Conservation (phyloP, 202 grass and related monocot species). For the Cymbopogon flexuosus region DNA sequence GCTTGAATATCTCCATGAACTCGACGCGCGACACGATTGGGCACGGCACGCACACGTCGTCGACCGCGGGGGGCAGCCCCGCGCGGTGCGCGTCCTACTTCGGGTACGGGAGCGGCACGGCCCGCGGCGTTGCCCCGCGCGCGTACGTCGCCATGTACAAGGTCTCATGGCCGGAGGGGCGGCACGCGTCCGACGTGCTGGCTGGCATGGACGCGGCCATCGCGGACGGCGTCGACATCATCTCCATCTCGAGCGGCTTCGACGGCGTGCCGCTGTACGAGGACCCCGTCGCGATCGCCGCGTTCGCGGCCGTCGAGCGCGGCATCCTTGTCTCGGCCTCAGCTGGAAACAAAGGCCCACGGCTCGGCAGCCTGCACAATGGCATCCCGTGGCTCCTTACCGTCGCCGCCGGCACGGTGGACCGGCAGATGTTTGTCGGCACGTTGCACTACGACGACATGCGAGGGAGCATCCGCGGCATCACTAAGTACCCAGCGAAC, state of each 20-base stretch:
- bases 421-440: constrained; percentile 51
- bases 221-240: constrained; percentile 57
- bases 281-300: constrained; percentile 62
- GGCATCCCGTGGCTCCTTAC: constrained; percentile 71
- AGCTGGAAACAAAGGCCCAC: constrained; percentile 44
- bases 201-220: constrained; percentile 66
- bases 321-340: constrained; percentile 74
- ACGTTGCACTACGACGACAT: constrained; percentile 35
- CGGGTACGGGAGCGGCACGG: constrained; percentile 46
- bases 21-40: constrained; percentile 60
- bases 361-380: constrained; percentile 43
- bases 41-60: constrained; percentile 86
- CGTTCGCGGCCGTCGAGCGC: constrained; percentile 58
- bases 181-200: constrained; percentile 52
- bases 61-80: constrained; percentile 53
- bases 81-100: constrained; percentile 51
- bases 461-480: constrained; percentile 21
- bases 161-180: constrained; percentile 42
- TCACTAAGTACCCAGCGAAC: constrained; percentile 42
- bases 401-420: constrained; percentile 51
- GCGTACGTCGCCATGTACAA: constrained; percentile 75
- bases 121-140: constrained; percentile 48
- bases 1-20: constrained; percentile 42
- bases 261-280: constrained; percentile 40
- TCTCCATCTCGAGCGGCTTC: constrained; percentile 61